Conservation (phyloP, 352 stramenopile species). For the Globisporangium abappressorium region DNA sequence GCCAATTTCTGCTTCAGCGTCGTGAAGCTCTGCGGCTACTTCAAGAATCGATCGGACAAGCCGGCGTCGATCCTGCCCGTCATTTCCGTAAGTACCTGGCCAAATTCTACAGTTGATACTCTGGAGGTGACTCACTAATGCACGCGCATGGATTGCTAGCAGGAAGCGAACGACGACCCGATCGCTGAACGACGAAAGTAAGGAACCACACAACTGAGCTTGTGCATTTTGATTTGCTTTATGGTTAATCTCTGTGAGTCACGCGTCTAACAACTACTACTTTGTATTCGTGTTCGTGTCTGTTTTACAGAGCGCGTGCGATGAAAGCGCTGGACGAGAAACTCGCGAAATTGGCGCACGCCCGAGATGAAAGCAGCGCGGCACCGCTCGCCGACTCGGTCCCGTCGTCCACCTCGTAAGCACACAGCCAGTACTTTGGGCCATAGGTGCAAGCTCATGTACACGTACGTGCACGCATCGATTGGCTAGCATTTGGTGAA, state of each 20-base stretch:
- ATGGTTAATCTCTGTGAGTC: not conserved
- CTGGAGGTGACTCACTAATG: not conserved
- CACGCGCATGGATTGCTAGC: not conserved
- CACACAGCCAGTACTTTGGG: not conserved
- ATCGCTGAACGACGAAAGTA: constrained; percentile 88
- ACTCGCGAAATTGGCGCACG: constrained; percentile 72
- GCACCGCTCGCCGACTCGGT: not conserved
- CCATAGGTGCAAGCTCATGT: not conserved
- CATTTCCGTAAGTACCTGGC: constrained; percentile 33
- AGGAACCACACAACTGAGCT: constrained; percentile 13
- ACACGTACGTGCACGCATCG: not conserved
- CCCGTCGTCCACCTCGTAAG: not conserved
- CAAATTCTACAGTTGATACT: not conserved
- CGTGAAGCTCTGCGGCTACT: constrained; percentile 82
- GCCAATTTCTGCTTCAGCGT: constrained; percentile 82
- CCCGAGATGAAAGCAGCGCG: constrained; percentile 14
- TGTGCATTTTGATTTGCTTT: not conserved
- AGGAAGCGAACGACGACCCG: constrained; percentile 64
- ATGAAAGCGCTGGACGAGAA: constrained; percentile 90
- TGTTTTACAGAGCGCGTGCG: constrained; percentile 52
- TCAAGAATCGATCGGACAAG: constrained; percentile 70
- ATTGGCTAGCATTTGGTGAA: not conserved
- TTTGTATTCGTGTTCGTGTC: not conserved
- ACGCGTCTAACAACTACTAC: not conserved
- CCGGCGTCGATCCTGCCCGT: constrained; percentile 61